A percentile compares a stretch with the other conserved stretches of the same genome.
These are phyloP conservation scores for Boletus coccyginus DNA, from an alignment of 768 basidiomycete species.

Conservation along the genomic window DNA sequence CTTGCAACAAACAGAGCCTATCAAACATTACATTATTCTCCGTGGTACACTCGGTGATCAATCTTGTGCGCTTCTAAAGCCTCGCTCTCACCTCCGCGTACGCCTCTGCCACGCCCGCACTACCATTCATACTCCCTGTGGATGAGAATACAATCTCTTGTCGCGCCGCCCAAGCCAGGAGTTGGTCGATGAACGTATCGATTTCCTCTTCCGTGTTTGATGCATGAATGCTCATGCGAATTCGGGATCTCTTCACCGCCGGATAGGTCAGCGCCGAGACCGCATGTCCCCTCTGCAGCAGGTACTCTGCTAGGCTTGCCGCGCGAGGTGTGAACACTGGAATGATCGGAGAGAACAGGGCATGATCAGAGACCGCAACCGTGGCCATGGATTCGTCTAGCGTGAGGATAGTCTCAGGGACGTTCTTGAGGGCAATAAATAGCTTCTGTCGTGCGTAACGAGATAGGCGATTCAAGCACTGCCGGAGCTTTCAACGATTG, in stretches of 20 bases:
- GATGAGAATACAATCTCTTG: not conserved
- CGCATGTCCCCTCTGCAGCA: slow-evolving; percentile 14
- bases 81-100: slow-evolving; percentile 5
- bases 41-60: not conserved
- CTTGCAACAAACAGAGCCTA: not conserved
- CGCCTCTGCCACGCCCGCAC: not conserved
- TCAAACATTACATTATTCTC: not conserved
- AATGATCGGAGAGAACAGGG: slow-evolving; percentile 18
- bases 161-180: slow-evolving; percentile 12
- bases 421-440: not conserved
- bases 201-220: slow-evolving; percentile 19
- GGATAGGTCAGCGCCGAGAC: slow-evolving; percentile 11
- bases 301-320: slow-evolving; percentile 10
- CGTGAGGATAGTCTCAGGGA: slow-evolving; percentile 8
- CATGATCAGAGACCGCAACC: not conserved
- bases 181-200: slow-evolving; percentile 3
- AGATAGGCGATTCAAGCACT: slow-evolving; percentile 3
- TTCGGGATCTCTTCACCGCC: slow-evolving; percentile 12
- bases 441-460: slow-evolving; percentile 15
- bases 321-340: slow-evolving; percentile 16
- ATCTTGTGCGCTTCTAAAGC: slow-evolving; percentile 6
- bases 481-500: slow-evolving; percentile 13
- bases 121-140: not conserved
- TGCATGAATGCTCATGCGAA: slow-evolving; percentile 18
- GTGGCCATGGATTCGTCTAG: not conserved